phyloP scores from a whole-genome alignment of 768 basidiomycete genomes.

The Holtermanniella nyarrowii region DNA sequence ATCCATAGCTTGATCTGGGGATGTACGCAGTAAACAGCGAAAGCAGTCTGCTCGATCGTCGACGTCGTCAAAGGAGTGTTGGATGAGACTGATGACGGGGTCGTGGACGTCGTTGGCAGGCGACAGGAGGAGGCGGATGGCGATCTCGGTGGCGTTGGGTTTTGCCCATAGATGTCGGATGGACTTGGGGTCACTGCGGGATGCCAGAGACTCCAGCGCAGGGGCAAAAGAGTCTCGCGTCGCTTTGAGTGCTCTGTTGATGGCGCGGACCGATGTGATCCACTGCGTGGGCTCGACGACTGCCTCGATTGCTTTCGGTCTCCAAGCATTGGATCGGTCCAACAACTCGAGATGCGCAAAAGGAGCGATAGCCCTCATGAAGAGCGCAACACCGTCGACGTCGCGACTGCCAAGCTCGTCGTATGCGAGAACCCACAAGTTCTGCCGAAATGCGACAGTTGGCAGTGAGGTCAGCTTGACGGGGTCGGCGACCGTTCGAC shows the following conservation, averaged over 20 bases:
- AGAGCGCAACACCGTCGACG: constrained; percentile 49
- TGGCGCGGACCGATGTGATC: constrained; percentile 46
- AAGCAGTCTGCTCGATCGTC: constrained; percentile 82
- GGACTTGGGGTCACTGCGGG: constrained; percentile 49
- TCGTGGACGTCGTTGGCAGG: constrained; percentile 64
- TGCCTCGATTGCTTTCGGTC: constrained; percentile 18
- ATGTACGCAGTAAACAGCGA: constrained; percentile 59
- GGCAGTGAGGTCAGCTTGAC: constrained; percentile 16
- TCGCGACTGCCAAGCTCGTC: constrained; percentile 52
- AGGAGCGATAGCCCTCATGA: constrained; percentile 53
- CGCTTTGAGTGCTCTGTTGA: constrained; percentile 54
- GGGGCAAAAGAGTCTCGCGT: constrained; percentile 58
- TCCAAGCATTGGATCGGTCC: constrained; percentile 34
- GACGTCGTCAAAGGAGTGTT: constrained; percentile 70
- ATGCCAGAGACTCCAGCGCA: constrained; percentile 55
- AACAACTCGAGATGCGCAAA: constrained; percentile 61
- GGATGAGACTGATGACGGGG: constrained; percentile 68
- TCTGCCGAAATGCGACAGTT: constrained; percentile 45
- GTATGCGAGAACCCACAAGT: constrained; percentile 63
- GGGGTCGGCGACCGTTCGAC: constrained; percentile 1
- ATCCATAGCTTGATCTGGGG: constrained; percentile 56
- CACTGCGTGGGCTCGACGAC: constrained; percentile 27
- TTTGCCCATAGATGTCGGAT: constrained; percentile 51
- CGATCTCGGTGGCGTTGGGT: constrained; percentile 51
- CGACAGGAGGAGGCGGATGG: constrained; percentile 66